A percentile compares a stretch with the other conserved stretches of the same genome.
These are phyloP conservation scores for Pythium angustatum DNA, from an alignment of 352 stramenopile species.

Conservation along the genomic window DNA sequence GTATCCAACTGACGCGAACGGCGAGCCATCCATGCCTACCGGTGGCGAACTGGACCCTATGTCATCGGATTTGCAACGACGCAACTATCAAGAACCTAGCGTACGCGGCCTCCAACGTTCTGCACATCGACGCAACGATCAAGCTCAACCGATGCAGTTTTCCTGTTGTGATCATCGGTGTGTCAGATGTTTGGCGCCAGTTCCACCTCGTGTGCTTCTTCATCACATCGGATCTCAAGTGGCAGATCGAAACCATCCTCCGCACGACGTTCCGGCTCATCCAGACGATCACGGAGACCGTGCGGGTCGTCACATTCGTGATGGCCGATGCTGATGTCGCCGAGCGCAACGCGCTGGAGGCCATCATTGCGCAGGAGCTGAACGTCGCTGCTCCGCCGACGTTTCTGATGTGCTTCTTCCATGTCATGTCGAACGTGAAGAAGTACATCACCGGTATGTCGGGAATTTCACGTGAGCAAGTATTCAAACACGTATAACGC, in stretches of 20 bases:
- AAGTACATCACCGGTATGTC: background rate
- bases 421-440: slow-evolving; percentile 5
- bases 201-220: slow-evolving; percentile 6
- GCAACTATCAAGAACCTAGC: background rate
- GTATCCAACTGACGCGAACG: background rate
- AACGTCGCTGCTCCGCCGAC: background rate
- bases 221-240: slow-evolving; percentile 10
- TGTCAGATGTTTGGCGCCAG: slow-evolving; percentile 11
- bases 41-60: background rate
- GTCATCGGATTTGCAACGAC: background rate
- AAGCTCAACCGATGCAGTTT: slow-evolving; percentile 12
- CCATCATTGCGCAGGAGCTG: background rate
- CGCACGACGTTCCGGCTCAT: background rate
- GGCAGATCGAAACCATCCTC: background rate
- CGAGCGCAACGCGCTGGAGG: slow-evolving; percentile 1
- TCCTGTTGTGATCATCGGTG: slow-evolving; percentile 6
- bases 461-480: background rate
- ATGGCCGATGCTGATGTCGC: slow-evolving; percentile 1
- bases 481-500: background rate
- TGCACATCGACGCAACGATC: slow-evolving; percentile 15
- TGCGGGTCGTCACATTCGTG: background rate
- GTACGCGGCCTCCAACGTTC: background rate
- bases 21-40: background rate
- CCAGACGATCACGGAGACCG: background rate
- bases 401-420: slow-evolving; percentile 11